Evolutionary conservation across 2,329 filamentous ascomycete genomes (phyloP), one percentile per base, ranked within the genome.

Genomic region (Venturia pyrina): DNA sequence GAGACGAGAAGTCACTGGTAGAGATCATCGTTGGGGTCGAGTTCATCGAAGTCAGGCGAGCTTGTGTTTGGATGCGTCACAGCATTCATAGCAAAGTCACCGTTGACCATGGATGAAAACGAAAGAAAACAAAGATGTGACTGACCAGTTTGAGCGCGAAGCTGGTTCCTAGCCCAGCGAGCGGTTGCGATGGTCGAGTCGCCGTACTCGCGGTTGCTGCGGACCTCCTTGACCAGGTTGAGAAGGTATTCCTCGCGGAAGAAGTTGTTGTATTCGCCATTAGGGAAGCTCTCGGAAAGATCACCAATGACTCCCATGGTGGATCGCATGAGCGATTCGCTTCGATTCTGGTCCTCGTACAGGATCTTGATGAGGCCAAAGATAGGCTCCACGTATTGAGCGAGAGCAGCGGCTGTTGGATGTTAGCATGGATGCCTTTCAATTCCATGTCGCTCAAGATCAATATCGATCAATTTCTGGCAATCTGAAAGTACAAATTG

Each of bases 231-330:
- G 73, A 97, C 93, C 82, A 99, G 89, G 37, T 83, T 79, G 34
- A 88, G 93, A 67, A 99, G 80, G 91, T 93, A 98, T 24, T 97
- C 92, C 72, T 91, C 85, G 70, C 92, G 90, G 87, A 96, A 97
- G 72, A 86, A 89, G 32, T 89, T 83, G 64, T 87, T 83, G 70
- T 96, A 88, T 76, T 98, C 89, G 71, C 95, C 93, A 70, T 90
- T 88, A 63, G 93, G 93, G 81, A 96, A 99, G 0, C 92, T 88
- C 73, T 98, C 93, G 62, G 93, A 91, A 69, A 99, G 84, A 75
- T 99, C 95, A 80, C 93, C 95, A 79, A 99, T 90, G 65, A 98
- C 93, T 76, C 95, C 95, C 91, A 98, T 98, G 10, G 90, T 86
- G n/a, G 93, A 90, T 71, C 95, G 86, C 83, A 98, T 89, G 62